Evolutionary conservation across 1,284 basidiomycete genomes (phyloP).

Genomic region (Ganoderma lucidum): DNA sequence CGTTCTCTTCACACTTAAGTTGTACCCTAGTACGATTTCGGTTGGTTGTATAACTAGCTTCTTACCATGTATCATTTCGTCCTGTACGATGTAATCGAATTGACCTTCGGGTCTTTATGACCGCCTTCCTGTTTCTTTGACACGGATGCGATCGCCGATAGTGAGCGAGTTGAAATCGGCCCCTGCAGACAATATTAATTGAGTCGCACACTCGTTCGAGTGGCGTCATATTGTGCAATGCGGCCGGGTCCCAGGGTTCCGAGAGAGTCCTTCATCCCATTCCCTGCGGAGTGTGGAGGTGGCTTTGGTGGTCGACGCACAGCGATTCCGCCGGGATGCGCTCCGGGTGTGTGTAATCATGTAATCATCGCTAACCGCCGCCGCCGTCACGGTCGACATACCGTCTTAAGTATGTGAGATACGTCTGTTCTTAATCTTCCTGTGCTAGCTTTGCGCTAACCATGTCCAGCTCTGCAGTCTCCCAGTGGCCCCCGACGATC

Average conservation of each 20-base stretch:
- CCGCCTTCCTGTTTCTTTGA: neutral
- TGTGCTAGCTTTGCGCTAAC: neutral
- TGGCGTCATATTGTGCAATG: neutral
- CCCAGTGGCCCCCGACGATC: slow-evolving; percentile 78
- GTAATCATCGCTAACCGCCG: neutral
- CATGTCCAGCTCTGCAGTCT: slow-evolving; percentile 21
- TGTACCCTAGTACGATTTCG: neutral
- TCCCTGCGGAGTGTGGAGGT: neutral
- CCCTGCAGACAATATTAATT: too few species aligned
- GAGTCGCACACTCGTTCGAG: neutral
- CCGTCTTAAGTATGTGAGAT: neutral
- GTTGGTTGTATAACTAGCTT: slow-evolving; percentile 6
- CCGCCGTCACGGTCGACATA: too few species aligned
- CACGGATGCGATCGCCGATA: neutral
- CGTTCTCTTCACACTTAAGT: neutral
- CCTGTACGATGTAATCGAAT: neutral
- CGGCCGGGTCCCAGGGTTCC: too few species aligned
- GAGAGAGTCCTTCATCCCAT: neutral
- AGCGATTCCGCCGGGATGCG: neutral
- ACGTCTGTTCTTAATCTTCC: neutral
- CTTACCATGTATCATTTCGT: neutral
- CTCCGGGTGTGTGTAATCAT: slow-evolving; percentile 11
- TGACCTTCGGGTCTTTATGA: neutral
- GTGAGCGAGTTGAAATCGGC: too few species aligned
- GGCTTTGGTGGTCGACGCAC: too few species aligned